These are phyloP conservation scores for Diutina mesorugosa DNA, from an alignment of 1,139 yeast species.

Conservation along the genomic window DNA sequence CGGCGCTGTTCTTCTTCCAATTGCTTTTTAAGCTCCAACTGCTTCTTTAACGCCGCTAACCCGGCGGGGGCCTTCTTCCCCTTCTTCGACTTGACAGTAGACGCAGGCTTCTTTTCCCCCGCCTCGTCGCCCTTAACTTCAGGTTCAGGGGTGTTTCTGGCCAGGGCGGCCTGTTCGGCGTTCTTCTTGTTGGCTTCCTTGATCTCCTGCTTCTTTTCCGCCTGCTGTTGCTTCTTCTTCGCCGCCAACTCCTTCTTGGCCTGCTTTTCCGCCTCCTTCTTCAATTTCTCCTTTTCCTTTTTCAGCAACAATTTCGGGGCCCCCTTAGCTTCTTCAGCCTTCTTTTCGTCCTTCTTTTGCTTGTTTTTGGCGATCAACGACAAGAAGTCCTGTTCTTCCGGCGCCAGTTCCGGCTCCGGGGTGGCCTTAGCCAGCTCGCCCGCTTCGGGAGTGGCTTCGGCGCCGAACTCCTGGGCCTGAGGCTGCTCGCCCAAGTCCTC, in stretches of 20 bases:
- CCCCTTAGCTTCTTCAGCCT: constrained; percentile 33
- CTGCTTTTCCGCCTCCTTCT: constrained; percentile 94
- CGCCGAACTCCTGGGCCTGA: constrained; percentile 44
- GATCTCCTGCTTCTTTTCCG: constrained; percentile 51
- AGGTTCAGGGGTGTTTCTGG: constrained; percentile 15
- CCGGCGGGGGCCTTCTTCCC: constrained; percentile 70
- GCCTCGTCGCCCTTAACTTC: constrained; percentile 13
- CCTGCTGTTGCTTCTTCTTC: constrained; percentile 59
- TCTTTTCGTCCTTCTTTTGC: constrained; percentile 55
- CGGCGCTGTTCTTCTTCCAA: constrained; percentile 59
- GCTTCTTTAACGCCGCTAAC: constrained; percentile 69
- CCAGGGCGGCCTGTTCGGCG: constrained; percentile 30
- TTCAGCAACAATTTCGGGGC: constrained; percentile 77
- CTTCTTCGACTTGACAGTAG: constrained; percentile 28
- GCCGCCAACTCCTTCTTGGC: constrained; percentile 86
- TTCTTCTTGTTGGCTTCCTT: constrained; percentile 49
- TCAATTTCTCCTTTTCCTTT: constrained; percentile 94
- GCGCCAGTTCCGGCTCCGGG: constrained; percentile 9
- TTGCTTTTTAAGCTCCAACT: constrained; percentile 77
- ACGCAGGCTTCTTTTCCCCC: constrained; percentile 14
- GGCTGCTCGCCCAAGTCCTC: constrained; percentile 57
- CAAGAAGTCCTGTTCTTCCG: constrained; percentile 46
- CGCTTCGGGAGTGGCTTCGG: constrained; percentile 7
- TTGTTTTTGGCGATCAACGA: constrained; percentile 71
- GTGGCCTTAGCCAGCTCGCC: constrained; percentile 2